Percentiles rank a stretch among this genome's conserved stretches.
Conservation (phyloP, 2,329 filamentous ascomycete species). For the Tolypocladium endophyticum region DNA sequence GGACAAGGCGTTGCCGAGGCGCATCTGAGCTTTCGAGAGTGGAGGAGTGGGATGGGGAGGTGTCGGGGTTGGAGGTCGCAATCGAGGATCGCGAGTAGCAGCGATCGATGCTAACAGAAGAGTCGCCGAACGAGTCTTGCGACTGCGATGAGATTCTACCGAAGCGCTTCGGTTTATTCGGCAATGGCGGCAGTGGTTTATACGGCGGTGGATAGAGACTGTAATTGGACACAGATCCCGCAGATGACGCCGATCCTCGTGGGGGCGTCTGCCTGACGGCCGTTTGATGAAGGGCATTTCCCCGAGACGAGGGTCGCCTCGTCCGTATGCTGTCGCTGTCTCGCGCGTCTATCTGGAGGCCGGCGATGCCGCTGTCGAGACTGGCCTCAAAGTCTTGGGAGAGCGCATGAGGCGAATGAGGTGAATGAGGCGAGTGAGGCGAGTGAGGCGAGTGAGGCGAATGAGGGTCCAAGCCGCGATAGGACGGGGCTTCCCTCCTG, state of each 20-base stretch:
- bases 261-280: not conserved
- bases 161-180: not conserved
- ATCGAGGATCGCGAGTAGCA: not conserved
- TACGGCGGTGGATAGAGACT: conserved; percentile 9
- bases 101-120: not conserved
- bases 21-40: not conserved
- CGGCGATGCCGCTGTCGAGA: not conserved
- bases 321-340: not conserved
- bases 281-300: not conserved
- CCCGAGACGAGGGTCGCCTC: not conserved
- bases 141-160: not conserved
- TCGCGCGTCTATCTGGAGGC: not conserved
- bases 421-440: too few species aligned
- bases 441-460: too few species aligned
- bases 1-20: not conserved
- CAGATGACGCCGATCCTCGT: not conserved
- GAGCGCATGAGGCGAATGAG: not conserved
- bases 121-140: not conserved
- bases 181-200: conserved; percentile 9
- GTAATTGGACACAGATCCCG: not conserved
- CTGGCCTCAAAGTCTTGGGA: not conserved
- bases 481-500: not conserved
- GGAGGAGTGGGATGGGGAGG: not conserved
- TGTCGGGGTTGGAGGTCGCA: not conserved
- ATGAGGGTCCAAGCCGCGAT: not conserved